Base-by-base conservation (phyloP, 1,139 yeast species). In the Nakaseomyces nivariensis region DNA sequence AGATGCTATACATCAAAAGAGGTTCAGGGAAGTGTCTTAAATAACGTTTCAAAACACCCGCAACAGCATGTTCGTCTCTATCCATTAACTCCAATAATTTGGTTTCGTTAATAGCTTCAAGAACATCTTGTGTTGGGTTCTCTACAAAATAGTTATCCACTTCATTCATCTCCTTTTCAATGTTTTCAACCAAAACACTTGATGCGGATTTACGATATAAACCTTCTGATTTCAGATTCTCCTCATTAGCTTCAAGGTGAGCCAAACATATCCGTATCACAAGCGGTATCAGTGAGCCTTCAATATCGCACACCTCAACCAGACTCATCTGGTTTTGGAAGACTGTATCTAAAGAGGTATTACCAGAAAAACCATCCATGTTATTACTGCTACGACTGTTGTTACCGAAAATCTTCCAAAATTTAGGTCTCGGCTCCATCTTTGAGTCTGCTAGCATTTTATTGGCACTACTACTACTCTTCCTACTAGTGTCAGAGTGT, bases 151-250 rank as follows among this genome's bases (percentile, higher is more conserved):
- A 38, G 17, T 26, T 24, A 36, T 36, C 29, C 11, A 34, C 32
- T 13, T 47, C 34, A 5, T 57, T 54, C 27, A 71, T 64, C 22
- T 58, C 74, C 53, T 62, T 51, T 46, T 64, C 68, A 25, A 64
- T 54, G 32, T 58, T 57, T 43, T 65, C 68, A 31, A 65, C 59
- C 13, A 59, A 67, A 56, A 87, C 79, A 49, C 88, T 87, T 11
- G 92, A 79, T 2, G 97, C 98, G 25, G 95, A 85, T 56, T 90
- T 85, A 59, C 98, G 76, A 69, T 92, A 92, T 41, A 92, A 76
- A 6, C 98, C 98, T 66, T 90, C 97, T 44, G 74, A 71, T 48
- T 75, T 80, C 58, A 64, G 48, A 32, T 49, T 85, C 64, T 8
- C 96, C 92, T 55, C 89, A 72, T 41, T 52, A 5, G 66, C 63